Conservation (phyloP, 2,329 filamentous ascomycete genomes). For the Stagonosporopsis tanaceti region DNA sequence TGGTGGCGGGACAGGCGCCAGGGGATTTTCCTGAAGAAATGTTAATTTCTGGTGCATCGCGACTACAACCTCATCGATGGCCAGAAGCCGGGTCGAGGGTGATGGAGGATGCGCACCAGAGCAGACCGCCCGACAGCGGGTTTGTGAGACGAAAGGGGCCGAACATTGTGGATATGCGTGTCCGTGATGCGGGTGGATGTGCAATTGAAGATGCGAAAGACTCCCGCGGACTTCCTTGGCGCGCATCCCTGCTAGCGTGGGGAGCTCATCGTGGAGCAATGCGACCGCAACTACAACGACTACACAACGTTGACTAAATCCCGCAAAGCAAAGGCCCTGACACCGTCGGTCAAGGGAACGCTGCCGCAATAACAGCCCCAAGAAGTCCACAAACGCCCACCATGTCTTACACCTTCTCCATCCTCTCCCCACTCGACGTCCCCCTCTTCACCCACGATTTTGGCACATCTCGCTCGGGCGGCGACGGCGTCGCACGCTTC, state of each 20-base stretch:
- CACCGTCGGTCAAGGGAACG: background rate
- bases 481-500: conserved; percentile 91
- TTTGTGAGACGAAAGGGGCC: conserved; percentile 51
- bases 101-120: conserved; percentile 41
- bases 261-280: conserved; percentile 24
- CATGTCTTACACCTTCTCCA: conserved; percentile 99
- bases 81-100: background rate
- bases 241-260: conserved; percentile 35
- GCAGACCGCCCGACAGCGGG: conserved; percentile 49
- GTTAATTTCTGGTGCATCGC: conserved; percentile 4
- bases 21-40: conserved; percentile 82
- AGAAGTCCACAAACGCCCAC: conserved; percentile 27
- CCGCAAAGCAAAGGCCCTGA: background rate
- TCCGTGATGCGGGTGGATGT: conserved; percentile 23
- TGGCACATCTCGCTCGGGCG: conserved; percentile 93
- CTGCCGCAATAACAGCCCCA: too few relatives aligned
- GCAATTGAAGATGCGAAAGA: conserved; percentile 32
- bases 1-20: conserved; percentile 87
- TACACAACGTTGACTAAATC: background rate
- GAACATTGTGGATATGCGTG: conserved; percentile 46
- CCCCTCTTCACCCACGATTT: conserved; percentile 97
- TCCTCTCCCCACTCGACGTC: conserved; percentile 93
- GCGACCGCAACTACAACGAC: conserved; percentile 4
- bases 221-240: conserved; percentile 44
- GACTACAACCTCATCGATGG: background rate